Percentiles rank a stretch among this genome's conserved stretches.
Conservation (phyloP, 306 rosid species). For the Cajanus cajan region DNA sequence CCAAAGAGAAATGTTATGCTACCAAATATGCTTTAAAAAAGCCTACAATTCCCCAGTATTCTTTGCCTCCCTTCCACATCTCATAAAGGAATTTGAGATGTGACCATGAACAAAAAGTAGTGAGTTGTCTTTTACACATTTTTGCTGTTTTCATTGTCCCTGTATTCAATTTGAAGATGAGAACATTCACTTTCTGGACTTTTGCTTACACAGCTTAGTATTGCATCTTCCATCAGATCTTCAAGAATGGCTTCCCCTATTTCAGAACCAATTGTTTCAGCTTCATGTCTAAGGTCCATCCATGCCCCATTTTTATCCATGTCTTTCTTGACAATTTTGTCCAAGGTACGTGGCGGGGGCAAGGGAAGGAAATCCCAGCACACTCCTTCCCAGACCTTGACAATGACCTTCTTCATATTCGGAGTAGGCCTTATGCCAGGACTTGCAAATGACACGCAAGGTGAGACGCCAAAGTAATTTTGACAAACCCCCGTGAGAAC, state of each 20-base stretch:
- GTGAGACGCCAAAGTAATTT: slow-evolving; percentile 52
- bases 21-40: slow-evolving; percentile 25
- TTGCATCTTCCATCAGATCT: slow-evolving; percentile 69
- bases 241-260: slow-evolving; percentile 73
- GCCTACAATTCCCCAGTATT: slow-evolving; percentile 19
- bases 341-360: slow-evolving; percentile 69
- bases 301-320: slow-evolving; percentile 65
- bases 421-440: slow-evolving; percentile 48
- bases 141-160: slow-evolving; percentile 32
- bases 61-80: slow-evolving; percentile 20
- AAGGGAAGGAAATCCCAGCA: slow-evolving; percentile 73
- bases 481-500: slow-evolving; percentile 66
- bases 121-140: slow-evolving; percentile 34
- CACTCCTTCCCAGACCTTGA: slow-evolving; percentile 66
- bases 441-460: slow-evolving; percentile 54
- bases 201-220: slow-evolving; percentile 48
- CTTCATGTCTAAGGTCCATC: slow-evolving; percentile 73
- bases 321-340: slow-evolving; percentile 81
- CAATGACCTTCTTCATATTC: slow-evolving; percentile 41
- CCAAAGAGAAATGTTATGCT: slow-evolving; percentile 31
- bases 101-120: slow-evolving; percentile 24
- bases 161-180: slow-evolving; percentile 29
- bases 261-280: slow-evolving; percentile 65
- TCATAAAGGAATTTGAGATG: slow-evolving; percentile 17
- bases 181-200: slow-evolving; percentile 29